Evolutionary conservation across 352 stramenopile species (phyloP).

Genomic region (Globisporangium canariense): DNA sequence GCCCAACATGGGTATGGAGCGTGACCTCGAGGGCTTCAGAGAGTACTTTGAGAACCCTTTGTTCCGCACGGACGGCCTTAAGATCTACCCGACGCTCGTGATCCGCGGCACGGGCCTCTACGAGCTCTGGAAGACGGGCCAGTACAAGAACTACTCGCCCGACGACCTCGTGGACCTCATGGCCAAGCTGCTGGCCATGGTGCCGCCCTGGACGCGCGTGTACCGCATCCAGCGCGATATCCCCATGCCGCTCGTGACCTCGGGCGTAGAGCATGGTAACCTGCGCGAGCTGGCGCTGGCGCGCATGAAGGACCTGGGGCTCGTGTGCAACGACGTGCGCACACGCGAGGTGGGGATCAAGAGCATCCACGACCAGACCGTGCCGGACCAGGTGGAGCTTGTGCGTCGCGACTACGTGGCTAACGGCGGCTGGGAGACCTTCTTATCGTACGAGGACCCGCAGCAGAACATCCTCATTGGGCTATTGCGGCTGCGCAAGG

Average conservation of each 20-base stretch:
- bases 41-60: constrained; percentile 96
- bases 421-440: constrained; percentile 97
- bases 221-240: constrained; percentile 97
- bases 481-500: constrained; percentile 91
- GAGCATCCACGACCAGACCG: constrained; percentile 92
- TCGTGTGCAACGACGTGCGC: constrained; percentile 94
- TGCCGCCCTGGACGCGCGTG: constrained; percentile 95
- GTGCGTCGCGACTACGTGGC: constrained; percentile 94
- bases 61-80: constrained; percentile 95
- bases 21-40: constrained; percentile 93
- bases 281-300: constrained; percentile 91
- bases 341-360: constrained; percentile 97
- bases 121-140: constrained; percentile 96
- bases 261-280: constrained; percentile 95
- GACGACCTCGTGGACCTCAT: constrained; percentile 91
- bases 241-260: constrained; percentile 96
- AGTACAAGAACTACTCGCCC: constrained; percentile 88
- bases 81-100: constrained; percentile 96
- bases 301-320: constrained; percentile 90
- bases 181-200: constrained; percentile 90
- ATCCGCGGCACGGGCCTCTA: constrained; percentile 97
- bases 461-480: constrained; percentile 96
- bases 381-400: constrained; percentile 95
- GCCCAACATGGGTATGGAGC: constrained; percentile 96
- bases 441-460: constrained; percentile 96